Base-by-base conservation (phyloP, 2,329 filamentous ascomycete genomes). In the Fusarium miscanthi region DNA sequence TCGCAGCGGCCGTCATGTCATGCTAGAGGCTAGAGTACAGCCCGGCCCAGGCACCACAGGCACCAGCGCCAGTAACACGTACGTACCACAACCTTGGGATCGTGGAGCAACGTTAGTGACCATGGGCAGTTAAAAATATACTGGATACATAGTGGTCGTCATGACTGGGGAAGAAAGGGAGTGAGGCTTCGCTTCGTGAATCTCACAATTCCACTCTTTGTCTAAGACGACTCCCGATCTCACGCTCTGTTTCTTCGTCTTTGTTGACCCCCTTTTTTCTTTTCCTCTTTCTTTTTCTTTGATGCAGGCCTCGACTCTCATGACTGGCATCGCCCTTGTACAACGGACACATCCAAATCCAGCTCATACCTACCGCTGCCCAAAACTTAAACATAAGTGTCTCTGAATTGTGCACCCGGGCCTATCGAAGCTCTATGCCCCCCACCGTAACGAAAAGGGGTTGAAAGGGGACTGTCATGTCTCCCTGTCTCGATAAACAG, bases 271-370 rank as follows among this genome's bases (percentile, higher is more conserved):
- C 64, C 53, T 58, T 64, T 35, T 60, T 54, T 48, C 17, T 25
- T 25, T 25, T 25, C 23, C 23, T 25, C 23, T 25, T 38, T 51
- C 25, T 48, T 53, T 68, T 53, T 68, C 54, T 64, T 45, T 51
- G 46, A 64, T 45, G 49, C 45, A 49, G 41, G 41, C 42, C 60
- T 58, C 56, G 48, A 67, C 54, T 70, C 54, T 64, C 62, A 59
- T 63, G 64, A 71, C 73, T 66, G 56, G 73, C 66, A 76, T 76
- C 59, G 65, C 63, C 74, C 67, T 63, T 59, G 65, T 66, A 60
- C 51, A 48, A 40, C 46, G 42, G 53, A 42, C 42, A 60, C 37
- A 52, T 31, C 45, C 58, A 59, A 49, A 49, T 61, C 59, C 60
- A 69, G 56, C 53, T 48, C 40, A 72, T 45, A 41, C 23, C 56